Evolutionary conservation across 371 early-diverging fungal genomes (phyloP), one percentile per base, ranked within the genome.

Genomic region (Lichtheimia ramosa): DNA sequence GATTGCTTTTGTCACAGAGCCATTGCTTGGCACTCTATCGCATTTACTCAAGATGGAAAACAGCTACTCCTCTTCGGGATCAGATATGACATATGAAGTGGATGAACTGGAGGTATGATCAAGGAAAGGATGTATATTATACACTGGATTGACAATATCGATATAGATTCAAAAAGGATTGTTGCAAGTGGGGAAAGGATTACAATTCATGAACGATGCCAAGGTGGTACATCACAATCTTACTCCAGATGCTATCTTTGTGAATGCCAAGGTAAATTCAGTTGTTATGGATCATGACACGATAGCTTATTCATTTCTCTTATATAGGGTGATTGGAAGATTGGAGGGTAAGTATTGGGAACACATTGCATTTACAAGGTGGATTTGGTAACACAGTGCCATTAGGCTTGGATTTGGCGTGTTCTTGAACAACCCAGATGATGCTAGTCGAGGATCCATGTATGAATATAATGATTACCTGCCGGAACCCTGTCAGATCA

Each of bases 311-410:
- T 34, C 1, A 1, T 8, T 34, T 8, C 10, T 34, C 0, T 34
- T 34, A 8, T 8, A 49, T 74, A 89, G 76, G 92, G 95, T 18
- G 95, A 95, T 70, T 95, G 95, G 95, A 95, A 94, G 68, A 80
- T 95, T 61, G 90, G 89, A 62, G 93, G 93, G 73, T 90, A 82
- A 62, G 49, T 23, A 7, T 12, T 20, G 16, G 24, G 10, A 3
- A 2, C 5, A 46, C 13, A n/a, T 48, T 24, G 18, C n/a, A 24
- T 18, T 5, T 43, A 27, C 42, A 21, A 10, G 10, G 10, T 34
- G 34, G 34, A 8, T 34, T 0, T 5, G 48, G 21, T 25, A 46
- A 4, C 18, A 7, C 20, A 42, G 20, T 7, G 43, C 56, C 34
- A 39, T n/a, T 16, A 87, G 87, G 10, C 74, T 92, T 43, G 91